Evolutionary conservation across 352 stramenopile genomes (phyloP), one percentile per base, ranked within the genome.

Genomic region (Phytopythium oedochilum): DNA sequence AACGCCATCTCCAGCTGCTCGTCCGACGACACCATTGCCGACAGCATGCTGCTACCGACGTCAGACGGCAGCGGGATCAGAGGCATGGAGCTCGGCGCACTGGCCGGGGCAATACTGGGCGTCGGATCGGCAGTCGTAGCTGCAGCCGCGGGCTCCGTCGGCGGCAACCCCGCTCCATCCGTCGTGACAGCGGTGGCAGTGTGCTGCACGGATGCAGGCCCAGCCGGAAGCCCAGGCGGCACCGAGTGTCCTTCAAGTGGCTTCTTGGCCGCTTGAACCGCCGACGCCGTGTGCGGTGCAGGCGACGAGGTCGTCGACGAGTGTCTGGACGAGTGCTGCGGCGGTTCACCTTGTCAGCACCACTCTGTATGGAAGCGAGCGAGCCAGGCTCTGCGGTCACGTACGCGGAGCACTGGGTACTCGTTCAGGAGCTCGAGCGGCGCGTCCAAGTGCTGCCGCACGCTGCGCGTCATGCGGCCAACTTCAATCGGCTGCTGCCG

Each of bases 381-480:
- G n/a, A n/a, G n/a, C n/a, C n/a, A n/a, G n/a, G n/a, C n/a, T n/a
- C n/a, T n/a, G n/a, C n/a, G n/a, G n/a, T n/a, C n/a, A 75, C 73
- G 48, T 64, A 89, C 80, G 10, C 81, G 61, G 17, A 65, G 60
- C 34, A 66, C 43, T 10, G 80, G 75, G 45, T 83, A 77, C 57
- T 92, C 81, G 18, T 71, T 69, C 39, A 90, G 59, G 46, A 92
- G 64, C 55, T 92, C 82, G 26, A 92, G 66, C 23, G 82, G 82
- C 23, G 79, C 79, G 35, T 83, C 77, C 42, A 92, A 54, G 54
- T 92, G 82, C 64, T 92, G 82, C 3, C 82, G 82, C 40, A 92
- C 82, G 59, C 79, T 89, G 25, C 82, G 68, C 9, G 82, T 92
- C 79, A 92, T 90, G 43, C 82, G 76, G 0, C 73, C 77, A 15